phyloP scores from a whole-genome alignment of 2,329 filamentous ascomycete species.

The Neocatenulostroma microsporum region DNA sequence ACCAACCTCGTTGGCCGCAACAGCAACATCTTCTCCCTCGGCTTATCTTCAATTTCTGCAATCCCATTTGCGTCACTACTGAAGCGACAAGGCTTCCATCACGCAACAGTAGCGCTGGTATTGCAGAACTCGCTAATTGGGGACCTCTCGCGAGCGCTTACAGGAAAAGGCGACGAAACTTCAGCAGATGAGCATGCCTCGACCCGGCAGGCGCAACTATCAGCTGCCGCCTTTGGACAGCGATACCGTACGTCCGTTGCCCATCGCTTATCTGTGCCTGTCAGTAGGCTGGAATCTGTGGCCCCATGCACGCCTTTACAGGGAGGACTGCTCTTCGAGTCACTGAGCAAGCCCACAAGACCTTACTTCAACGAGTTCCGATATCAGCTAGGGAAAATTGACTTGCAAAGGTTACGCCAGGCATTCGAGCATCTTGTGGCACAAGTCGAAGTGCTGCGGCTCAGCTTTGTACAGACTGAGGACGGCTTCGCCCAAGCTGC shows the following conservation, averaged over 20 bases:
- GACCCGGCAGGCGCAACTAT: slow-evolving; percentile 43
- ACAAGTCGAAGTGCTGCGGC: slow-evolving; percentile 59
- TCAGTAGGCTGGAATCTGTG: slow-evolving; percentile 59
- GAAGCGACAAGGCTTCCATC: slow-evolving; percentile 53
- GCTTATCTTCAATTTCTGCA: slow-evolving; percentile 79
- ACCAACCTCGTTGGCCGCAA: slow-evolving; percentile 40
- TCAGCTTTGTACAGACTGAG: slow-evolving; percentile 61
- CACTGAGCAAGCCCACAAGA: slow-evolving; percentile 48
- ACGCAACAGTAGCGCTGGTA: slow-evolving; percentile 57
- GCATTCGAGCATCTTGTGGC: slow-evolving; percentile 53
- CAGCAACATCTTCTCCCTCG: slow-evolving; percentile 74
- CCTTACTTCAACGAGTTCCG: slow-evolving; percentile 73
- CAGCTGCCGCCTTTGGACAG: slow-evolving; percentile 57
- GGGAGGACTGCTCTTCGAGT: slow-evolving; percentile 73
- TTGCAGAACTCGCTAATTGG: too few relatives aligned
- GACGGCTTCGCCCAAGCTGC: slow-evolving; percentile 73
- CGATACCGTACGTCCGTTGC: slow-evolving; percentile 49
- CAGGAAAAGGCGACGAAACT: too few relatives aligned
- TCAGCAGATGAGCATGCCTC: too few relatives aligned
- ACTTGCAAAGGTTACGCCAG: slow-evolving; percentile 41
- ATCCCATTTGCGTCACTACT: slow-evolving; percentile 61
- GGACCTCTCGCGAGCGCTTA: too few relatives aligned
- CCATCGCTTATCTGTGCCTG: slow-evolving; percentile 44
- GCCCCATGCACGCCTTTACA: slow-evolving; percentile 80
- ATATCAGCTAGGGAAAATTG: slow-evolving; percentile 47